Evolutionary conservation across 2,329 filamentous ascomycete species (phyloP), one percentile per base, ranked within the genome.

Genomic region (Fusarium nelsonii): DNA sequence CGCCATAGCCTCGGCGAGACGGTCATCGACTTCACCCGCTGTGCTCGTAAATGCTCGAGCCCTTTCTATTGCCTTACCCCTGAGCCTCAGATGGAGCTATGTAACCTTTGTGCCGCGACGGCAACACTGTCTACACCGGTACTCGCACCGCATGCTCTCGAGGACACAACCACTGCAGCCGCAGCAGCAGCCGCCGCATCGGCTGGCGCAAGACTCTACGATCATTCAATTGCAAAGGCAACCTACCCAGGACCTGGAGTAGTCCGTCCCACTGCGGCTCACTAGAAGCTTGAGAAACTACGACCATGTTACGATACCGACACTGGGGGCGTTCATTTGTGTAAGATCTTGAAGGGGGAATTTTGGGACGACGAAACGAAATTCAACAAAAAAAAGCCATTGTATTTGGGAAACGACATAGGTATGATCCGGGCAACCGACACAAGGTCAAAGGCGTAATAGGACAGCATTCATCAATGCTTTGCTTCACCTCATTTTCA

Each of bases 61-160:
- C 74, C 74, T 40, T 75, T 73, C 63, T 76, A 76, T 65, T 71
- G 73, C 54, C 70, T 76, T 55, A 75, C 72, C 30, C 70, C 74
- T 56, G 70, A 68, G 40, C 72, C 69, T 40, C 65, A 74, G 60
- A 65, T 76, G 70, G 73, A 74, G 51, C 44, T 75, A 55, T 75
- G 73, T 67, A 57, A 60, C 55, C 58, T 75, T 45, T 75, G 73
- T 58, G 49, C 67, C 26, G 54, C 72, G 36, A 64, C 70, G 30
- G 44, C 61, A 12, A 67, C 58, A 40, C 50, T 71, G 40, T 68
- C 69, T 59, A 70, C 72, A 74, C 72, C 72, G 71, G 69, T 74
- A 70, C 61, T 73, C 54, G 61, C 72, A 66, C 72, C 64, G 34
- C 73, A 73, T 67, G 43, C 51, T 44, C 53, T 64, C 52, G 60